Percentiles rank a stretch among this genome's conserved stretches.
These are phyloP conservation scores for Globisporangium nagaii DNA, from an alignment of 352 stramenopile species.

Conservation along the genomic window DNA sequence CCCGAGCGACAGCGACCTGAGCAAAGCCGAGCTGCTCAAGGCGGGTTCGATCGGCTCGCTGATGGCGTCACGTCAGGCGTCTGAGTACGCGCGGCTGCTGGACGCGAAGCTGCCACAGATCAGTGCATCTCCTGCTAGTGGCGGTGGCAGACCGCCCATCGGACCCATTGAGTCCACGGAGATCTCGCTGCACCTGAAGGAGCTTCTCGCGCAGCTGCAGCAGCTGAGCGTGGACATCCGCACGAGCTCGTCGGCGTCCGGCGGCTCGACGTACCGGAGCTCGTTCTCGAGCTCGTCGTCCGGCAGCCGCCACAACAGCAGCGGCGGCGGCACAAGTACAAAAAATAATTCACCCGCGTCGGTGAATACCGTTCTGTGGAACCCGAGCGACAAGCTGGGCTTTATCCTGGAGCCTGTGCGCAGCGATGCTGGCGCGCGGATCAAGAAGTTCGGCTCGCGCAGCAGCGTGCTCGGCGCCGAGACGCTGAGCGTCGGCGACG, in stretches of 20 bases:
- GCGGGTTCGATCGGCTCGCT: constrained; percentile 42
- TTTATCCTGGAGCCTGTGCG: constrained; percentile 45
- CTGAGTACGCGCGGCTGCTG: constrained; percentile 34
- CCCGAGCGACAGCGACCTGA: constrained; percentile 13
- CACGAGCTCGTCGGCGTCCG: constrained; percentile 38
- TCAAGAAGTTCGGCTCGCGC: constrained; percentile 58
- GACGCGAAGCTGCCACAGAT: constrained; percentile 17
- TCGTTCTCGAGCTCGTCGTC: constrained; percentile 70
- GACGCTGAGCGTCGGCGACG: constrained; percentile 43
- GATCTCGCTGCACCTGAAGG: constrained; percentile 63
- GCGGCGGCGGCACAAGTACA: too few relatives aligned
- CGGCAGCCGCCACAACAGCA: constrained; percentile 11
- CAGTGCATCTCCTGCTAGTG: neutral
- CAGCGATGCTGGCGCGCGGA: constrained; percentile 48
- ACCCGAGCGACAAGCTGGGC: constrained; percentile 69
- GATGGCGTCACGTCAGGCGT: constrained; percentile 26
- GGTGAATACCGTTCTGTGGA: constrained; percentile 62
- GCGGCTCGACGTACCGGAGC: constrained; percentile 58
- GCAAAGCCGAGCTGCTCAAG: constrained; percentile 34
- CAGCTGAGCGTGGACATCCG: constrained; percentile 68
- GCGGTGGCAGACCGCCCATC: constrained; percentile 14
- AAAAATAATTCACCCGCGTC: constrained; percentile 11
- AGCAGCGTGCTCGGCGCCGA: constrained; percentile 73
- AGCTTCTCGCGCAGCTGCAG: constrained; percentile 65
- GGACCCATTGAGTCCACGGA: constrained; percentile 43